A percentile compares a stretch with the other conserved stretches of the same genome.
phyloP scores from a whole-genome alignment of 306 rosid genomes.

The Prosopis cineraria region DNA sequence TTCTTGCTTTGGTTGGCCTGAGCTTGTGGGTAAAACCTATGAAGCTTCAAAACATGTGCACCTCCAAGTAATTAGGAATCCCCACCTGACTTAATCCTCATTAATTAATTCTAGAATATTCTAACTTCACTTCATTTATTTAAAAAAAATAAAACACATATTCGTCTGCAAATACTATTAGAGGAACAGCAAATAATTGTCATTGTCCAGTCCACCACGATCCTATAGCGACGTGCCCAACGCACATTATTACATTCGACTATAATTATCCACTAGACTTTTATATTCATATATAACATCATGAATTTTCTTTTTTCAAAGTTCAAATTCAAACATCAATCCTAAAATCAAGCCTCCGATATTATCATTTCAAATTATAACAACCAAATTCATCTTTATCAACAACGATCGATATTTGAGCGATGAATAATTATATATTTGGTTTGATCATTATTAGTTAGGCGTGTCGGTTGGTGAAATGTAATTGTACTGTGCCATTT shows the following conservation, averaged over 20 bases:
- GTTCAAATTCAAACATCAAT: background rate
- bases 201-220: background rate
- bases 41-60: background rate
- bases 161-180: too few relatives aligned
- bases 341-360: background rate
- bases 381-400: background rate
- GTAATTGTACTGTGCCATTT: background rate
- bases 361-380: background rate
- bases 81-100: slow-evolving; percentile 36
- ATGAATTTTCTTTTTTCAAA: background rate
- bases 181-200: background rate
- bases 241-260: background rate
- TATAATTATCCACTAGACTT: background rate
- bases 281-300: background rate
- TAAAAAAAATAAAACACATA: too few relatives aligned
- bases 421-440: too few relatives aligned
- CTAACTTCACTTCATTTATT: too few relatives aligned
- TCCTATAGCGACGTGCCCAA: background rate
- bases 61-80: slow-evolving; percentile 9
- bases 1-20: background rate
- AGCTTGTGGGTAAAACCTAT: background rate
- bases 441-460: slow-evolving; percentile 8
- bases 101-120: slow-evolving; percentile 1
- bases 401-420: background rate
- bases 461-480: slow-evolving; percentile 20